Evolutionary conservation across 2,329 filamentous ascomycete genomes (phyloP).

Genomic region (Neonectria coccinea): DNA sequence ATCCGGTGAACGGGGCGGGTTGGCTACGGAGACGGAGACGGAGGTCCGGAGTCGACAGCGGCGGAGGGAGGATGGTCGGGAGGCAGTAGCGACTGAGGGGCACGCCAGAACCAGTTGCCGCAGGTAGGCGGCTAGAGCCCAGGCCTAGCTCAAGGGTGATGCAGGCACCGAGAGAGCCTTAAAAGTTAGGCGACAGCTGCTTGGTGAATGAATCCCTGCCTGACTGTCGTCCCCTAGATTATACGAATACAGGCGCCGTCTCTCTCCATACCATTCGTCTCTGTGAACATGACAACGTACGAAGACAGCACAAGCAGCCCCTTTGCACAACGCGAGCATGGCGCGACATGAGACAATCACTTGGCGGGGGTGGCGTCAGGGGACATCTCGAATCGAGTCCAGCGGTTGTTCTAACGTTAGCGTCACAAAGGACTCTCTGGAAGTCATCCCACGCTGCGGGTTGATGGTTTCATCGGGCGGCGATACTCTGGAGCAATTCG

Average conservation of each 20-base stretch:
- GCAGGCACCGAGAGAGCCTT: neutral
- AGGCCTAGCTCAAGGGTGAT: neutral
- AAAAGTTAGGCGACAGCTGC: neutral
- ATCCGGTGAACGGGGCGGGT: slow-evolving; percentile 2
- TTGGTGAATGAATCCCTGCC: neutral
- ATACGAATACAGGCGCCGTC: neutral
- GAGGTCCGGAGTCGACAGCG: slow-evolving; percentile 24
- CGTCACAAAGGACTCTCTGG: neutral
- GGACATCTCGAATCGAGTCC: neutral
- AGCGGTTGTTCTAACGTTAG: neutral
- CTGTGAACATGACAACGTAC: slow-evolving; percentile 2
- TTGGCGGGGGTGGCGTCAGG: slow-evolving; percentile 12
- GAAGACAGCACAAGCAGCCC: neutral
- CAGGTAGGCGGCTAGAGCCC: neutral
- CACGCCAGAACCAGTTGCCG: slow-evolving; percentile 33
- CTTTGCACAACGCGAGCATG: neutral
- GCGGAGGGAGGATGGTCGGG: slow-evolving; percentile 10
- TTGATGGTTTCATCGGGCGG: neutral
- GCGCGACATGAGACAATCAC: slow-evolving; percentile 5
- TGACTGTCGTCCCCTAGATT: neutral
- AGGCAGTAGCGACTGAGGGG: slow-evolving; percentile 36
- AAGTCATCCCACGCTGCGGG: neutral
- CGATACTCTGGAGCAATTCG: neutral
- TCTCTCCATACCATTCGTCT: neutral
- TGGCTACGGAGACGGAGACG: slow-evolving; percentile 14